A percentile compares a stretch with the other conserved stretches of the same genome.
These are phyloP conservation scores for Pythium monospermum DNA, from an alignment of 352 stramenopile species.

Conservation along the genomic window DNA sequence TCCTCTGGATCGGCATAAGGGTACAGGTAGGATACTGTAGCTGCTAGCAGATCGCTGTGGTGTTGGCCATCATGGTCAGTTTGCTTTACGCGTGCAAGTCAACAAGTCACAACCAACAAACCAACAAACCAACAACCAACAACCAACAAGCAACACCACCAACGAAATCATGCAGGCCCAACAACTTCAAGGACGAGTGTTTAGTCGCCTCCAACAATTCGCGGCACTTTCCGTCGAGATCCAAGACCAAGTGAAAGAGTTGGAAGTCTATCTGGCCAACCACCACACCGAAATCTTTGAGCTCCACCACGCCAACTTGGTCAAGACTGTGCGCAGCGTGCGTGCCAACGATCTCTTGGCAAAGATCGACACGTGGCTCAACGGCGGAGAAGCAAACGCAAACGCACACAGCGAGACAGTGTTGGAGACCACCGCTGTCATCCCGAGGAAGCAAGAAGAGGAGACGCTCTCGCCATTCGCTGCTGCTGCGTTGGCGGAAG, in stretches of 20 bases:
- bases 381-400: too few species aligned
- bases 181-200: slow-evolving; percentile 25
- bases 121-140: background rate
- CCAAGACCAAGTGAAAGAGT: slow-evolving; percentile 5
- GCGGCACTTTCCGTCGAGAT: slow-evolving; percentile 8
- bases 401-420: too few species aligned
- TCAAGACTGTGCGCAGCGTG: background rate
- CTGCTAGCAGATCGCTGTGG: too few species aligned
- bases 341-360: background rate
- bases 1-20: too few species aligned
- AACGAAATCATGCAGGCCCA: background rate
- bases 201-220: slow-evolving; percentile 25
- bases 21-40: too few species aligned
- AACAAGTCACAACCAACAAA: too few species aligned
- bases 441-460: background rate
- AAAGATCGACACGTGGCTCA: background rate
- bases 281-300: background rate
- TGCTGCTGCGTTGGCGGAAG: background rate
- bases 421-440: too few species aligned
- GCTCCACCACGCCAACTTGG: background rate
- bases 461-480: background rate
- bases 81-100: too few species aligned
- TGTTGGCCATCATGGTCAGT: too few species aligned
- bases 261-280: slow-evolving; percentile 6
- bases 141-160: background rate